A percentile compares a stretch with the other conserved stretches of the same genome.
These are phyloP conservation scores for Backusella morwellensis DNA, from an alignment of 192 early-diverging fungal genomes.

Conservation along the genomic window DNA sequence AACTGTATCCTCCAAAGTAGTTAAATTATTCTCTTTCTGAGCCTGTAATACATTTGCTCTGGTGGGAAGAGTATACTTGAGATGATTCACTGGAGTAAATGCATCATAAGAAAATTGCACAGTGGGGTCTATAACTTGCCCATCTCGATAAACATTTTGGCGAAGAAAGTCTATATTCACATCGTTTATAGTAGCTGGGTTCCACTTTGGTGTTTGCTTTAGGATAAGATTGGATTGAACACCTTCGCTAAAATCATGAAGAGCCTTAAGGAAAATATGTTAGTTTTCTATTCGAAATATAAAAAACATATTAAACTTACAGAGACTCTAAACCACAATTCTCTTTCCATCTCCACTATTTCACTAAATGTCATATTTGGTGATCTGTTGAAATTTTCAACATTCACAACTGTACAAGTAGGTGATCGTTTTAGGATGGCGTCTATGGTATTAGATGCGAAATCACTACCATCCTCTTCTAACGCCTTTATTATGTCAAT, in stretches of 20 bases:
- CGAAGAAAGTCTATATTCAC: conserved; percentile 38
- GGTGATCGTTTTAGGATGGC: conserved; percentile 73
- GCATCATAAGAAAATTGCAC: conserved; percentile 35
- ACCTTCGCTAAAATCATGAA: conserved; percentile 87
- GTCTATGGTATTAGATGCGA: conserved; percentile 65
- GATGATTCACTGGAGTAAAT: conserved; percentile 54
- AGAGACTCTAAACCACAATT: conserved; percentile 69
- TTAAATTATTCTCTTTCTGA: conserved; percentile 14
- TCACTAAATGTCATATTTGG: conserved; percentile 62
- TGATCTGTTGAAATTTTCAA: conserved; percentile 77
- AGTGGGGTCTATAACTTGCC: conserved; percentile 3
- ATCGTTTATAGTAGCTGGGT: conserved; percentile 56
- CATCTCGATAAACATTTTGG: conserved; percentile 46
- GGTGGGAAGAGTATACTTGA: conserved; percentile 56
- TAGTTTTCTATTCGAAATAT: too few relatives aligned
- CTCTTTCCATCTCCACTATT: conserved; percentile 84
- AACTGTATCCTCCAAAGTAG: conserved; percentile 45
- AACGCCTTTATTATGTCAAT: conserved; percentile 86
- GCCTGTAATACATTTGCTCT: conserved; percentile 58
- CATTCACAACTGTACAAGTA: conserved; percentile 82
- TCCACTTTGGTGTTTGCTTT: conserved; percentile 73
- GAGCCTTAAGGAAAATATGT: conserved; percentile 22
- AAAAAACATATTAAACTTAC: conserved; percentile 9
- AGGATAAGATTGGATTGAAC: conserved; percentile 76
- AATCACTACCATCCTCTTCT: conserved; percentile 65